phyloP scores from a whole-genome alignment of 345 rosid genomes.

The Xanthoceras sorbifolium region DNA sequence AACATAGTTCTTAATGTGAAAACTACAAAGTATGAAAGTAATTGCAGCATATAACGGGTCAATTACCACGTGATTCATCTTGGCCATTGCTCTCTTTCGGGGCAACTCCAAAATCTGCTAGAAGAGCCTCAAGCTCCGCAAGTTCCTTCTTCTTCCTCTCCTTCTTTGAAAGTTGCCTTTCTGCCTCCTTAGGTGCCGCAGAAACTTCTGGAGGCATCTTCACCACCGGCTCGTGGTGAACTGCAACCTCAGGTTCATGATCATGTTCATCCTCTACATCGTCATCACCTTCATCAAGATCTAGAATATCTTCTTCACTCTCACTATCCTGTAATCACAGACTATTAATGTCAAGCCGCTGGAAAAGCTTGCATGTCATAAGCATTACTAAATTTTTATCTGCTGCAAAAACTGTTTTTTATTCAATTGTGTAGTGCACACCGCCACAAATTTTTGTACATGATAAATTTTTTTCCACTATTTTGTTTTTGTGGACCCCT shows the following conservation, averaged over 20 bases:
- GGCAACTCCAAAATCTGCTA: constrained; percentile 71
- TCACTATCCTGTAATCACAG: constrained; percentile 68
- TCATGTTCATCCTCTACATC: constrained; percentile 77
- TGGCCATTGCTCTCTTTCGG: constrained; percentile 52
- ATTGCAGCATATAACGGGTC: background rate
- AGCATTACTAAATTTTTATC: background rate
- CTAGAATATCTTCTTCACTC: constrained; percentile 79
- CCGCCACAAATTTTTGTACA: background rate
- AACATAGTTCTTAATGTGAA: background rate
- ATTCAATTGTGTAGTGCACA: background rate
- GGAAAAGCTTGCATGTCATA: background rate
- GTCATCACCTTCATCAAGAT: constrained; percentile 77
- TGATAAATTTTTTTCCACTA: background rate
- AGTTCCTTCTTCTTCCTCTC: constrained; percentile 89
- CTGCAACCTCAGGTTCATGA: constrained; percentile 53
- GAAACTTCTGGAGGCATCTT: constrained; percentile 54
- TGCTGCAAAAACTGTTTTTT: background rate
- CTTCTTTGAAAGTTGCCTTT: constrained; percentile 88
- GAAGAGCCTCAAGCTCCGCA: constrained; percentile 85
- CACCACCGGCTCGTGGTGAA: constrained; percentile 50
- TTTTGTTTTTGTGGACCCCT: background rate
- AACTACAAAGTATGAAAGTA: background rate
- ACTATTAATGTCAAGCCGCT: constrained; percentile 7
- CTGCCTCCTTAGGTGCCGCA: constrained; percentile 64
- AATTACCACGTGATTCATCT: constrained; percentile 53